A percentile compares a stretch with the other conserved stretches of the same genome.
phyloP scores from a whole-genome alignment of 2,329 filamentous ascomycete species.

The Leptographium lundbergii region DNA sequence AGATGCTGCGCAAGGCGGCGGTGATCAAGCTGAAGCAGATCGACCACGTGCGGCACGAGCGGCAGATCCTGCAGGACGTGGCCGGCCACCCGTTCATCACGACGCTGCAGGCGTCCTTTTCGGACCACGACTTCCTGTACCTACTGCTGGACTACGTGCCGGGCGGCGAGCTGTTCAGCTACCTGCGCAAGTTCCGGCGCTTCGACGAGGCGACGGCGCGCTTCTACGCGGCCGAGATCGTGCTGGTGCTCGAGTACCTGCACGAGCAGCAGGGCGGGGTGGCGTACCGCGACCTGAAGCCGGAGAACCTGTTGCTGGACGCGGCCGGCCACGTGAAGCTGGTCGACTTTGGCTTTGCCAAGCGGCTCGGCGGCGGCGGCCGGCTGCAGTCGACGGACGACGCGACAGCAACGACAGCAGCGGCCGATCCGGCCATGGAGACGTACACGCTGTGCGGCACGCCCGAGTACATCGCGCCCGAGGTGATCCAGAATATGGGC shows the following conservation, averaged over 20 bases:
- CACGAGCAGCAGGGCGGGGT: constrained; percentile 68
- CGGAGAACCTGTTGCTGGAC: constrained; percentile 71
- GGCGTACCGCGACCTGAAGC: constrained; percentile 72
- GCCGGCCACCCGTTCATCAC: constrained; percentile 78
- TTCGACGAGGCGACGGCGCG: constrained; percentile 69
- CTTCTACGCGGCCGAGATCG: constrained; percentile 77
- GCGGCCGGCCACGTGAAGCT: constrained; percentile 68
- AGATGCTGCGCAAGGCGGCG: constrained; percentile 61
- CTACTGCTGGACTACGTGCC: constrained; percentile 77
- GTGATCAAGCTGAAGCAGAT: constrained; percentile 77
- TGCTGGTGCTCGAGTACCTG: constrained; percentile 67
- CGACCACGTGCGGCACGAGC: constrained; percentile 76
- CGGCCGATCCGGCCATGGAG: constrained; percentile 30
- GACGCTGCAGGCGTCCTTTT: constrained; percentile 64
- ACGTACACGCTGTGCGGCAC: constrained; percentile 78
- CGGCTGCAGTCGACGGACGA: constrained; percentile 20
- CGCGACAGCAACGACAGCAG: neutral
- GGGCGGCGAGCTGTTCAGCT: constrained; percentile 75
- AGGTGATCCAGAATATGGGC: constrained; percentile 74
- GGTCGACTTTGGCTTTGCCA: constrained; percentile 78
- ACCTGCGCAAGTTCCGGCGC: constrained; percentile 61
- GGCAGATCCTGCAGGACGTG: constrained; percentile 63
- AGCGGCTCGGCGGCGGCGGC: constrained; percentile 53
- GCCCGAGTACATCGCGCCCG: constrained; percentile 71
- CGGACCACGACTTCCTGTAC: constrained; percentile 66